A percentile compares a stretch with the other conserved stretches of the same genome.
Evolutionary conservation across 176 grass and related monocot species (phyloP).

Genomic region (Echinochloa phyllopogon): DNA sequence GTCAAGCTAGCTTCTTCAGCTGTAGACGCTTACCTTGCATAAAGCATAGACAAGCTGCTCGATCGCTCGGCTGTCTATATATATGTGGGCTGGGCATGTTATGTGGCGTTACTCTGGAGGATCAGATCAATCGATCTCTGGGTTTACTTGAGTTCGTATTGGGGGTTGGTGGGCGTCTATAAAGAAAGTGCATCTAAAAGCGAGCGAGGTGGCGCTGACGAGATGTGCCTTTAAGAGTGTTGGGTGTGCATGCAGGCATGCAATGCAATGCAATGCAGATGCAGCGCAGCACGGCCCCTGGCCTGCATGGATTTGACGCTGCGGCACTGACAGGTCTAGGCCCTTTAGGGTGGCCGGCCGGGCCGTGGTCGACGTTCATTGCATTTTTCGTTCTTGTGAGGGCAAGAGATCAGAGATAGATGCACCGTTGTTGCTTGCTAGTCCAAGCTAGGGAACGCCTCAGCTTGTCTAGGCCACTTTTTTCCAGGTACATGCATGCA

Average conservation of each 20-base stretch:
- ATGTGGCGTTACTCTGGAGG: no score
- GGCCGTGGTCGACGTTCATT: background rate
- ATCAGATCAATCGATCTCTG: background rate
- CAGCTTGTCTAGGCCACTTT: slow-evolving; percentile 7
- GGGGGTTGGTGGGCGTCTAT: background rate
- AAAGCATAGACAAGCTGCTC: background rate
- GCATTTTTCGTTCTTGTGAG: background rate
- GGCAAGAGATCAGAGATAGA: no score
- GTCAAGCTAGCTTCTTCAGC: background rate
- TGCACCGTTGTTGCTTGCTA: background rate
- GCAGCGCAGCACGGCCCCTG: background rate
- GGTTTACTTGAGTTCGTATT: background rate
- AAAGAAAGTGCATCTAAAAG: background rate
- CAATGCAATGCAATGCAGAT: background rate
- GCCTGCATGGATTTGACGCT: slow-evolving; percentile 41
- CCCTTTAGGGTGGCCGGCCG: no score
- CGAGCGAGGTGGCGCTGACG: background rate
- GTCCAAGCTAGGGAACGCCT: no score
- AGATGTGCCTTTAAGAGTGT: slow-evolving; percentile 26
- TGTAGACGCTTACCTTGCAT: no score
- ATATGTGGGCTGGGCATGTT: no score
- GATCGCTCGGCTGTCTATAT: background rate
- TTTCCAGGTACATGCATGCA: slow-evolving; percentile 2
- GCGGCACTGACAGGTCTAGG: slow-evolving; percentile 1
- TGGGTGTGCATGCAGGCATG: background rate